Evolutionary conservation across 345 rosid species (phyloP), one percentile per base, ranked within the genome.

Genomic region (Aquilaria yunnanensis): DNA sequence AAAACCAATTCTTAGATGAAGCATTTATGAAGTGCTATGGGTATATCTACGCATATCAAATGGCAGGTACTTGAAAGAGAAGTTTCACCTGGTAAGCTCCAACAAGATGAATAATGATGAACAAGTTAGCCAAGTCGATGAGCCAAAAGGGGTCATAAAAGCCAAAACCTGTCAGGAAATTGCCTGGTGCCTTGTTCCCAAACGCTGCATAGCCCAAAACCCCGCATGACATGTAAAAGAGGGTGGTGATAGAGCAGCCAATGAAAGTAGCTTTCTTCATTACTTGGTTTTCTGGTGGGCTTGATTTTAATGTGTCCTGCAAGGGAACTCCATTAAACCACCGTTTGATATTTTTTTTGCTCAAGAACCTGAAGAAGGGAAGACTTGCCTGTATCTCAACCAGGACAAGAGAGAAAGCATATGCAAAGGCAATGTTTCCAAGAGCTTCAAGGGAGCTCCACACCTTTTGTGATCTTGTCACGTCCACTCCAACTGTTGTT

Each of bases 41-140:
- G 5, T 9, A 37, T 37, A 37, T 37, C 43, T 37, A 37, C 8
- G 43, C 5, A 37, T 37, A 37, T 37, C 7, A 1, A 37, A 37
- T 37, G 43, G 43, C 2, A 37, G 43, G 8, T 37, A 4, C 1
- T 37, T 37, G 2, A 37, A 4, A 37, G 43, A 37, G 12, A 54
- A 14, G 67, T 7, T 30, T 54, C 64, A 75, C 83, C 80, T 79
- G 83, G 59, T 80, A 77, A 57, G 77, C 84, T 16, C 78, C 79
- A 10, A 74, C 14, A 3, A 80, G 53, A 64, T 80, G 84, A 14
- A 77, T n/a, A 33, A 77, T 54, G 3, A 80, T 73, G 48, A 63
- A 65, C 8, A 74, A 48, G 61, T 80, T 77, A 34, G 75, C 84
- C 13, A 77, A 54, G 60, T 77, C 77, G 8, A 80, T 64, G 14